A percentile compares a stretch with the other conserved stretches of the same genome.
Evolutionary conservation across 2,329 filamentous ascomycete species (phyloP).

Genomic region (Fusarium anthophilum): DNA sequence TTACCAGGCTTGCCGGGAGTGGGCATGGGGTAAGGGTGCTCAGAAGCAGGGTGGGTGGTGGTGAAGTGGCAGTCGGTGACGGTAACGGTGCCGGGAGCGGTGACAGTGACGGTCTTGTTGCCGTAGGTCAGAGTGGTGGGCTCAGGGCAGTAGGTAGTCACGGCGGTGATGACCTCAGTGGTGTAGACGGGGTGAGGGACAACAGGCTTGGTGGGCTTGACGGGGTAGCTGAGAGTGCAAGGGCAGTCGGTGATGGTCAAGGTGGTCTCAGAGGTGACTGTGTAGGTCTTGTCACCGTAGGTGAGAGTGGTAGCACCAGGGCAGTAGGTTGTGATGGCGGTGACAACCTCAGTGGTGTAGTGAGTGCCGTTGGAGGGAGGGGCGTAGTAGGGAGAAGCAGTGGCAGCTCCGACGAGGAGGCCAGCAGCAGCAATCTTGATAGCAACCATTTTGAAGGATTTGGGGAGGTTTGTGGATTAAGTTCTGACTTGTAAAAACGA

Average conservation of each 20-base stretch:
- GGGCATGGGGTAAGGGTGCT: constrained; percentile 40
- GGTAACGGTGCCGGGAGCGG: constrained; percentile 21
- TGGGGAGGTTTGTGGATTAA: background rate
- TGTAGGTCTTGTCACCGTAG: constrained; percentile 73
- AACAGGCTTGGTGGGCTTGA: constrained; percentile 46
- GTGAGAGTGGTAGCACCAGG: constrained; percentile 71
- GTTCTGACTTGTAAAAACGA: constrained; percentile 23
- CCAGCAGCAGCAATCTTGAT: constrained; percentile 22
- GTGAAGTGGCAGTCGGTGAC: constrained; percentile 32
- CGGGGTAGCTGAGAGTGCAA: constrained; percentile 71
- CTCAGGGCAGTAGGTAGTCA: constrained; percentile 53
- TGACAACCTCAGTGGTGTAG: constrained; percentile 73
- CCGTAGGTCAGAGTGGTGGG: constrained; percentile 45
- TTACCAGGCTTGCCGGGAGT: constrained; percentile 16
- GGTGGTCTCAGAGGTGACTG: constrained; percentile 73
- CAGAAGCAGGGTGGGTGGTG: constrained; percentile 28
- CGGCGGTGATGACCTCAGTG: constrained; percentile 18
- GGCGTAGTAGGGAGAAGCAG: constrained; percentile 14
- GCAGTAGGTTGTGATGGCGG: constrained; percentile 76
- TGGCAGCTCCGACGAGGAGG: constrained; percentile 30
- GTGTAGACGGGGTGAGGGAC: constrained; percentile 19
- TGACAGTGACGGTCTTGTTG: constrained; percentile 42
- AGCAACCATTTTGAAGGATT: constrained; percentile 27
- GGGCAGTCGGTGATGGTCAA: constrained; percentile 77
- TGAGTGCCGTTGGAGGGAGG: constrained; percentile 40